Base-by-base conservation (phyloP, 768 basidiomycete genomes). In the Saitozyma sp. region DNA sequence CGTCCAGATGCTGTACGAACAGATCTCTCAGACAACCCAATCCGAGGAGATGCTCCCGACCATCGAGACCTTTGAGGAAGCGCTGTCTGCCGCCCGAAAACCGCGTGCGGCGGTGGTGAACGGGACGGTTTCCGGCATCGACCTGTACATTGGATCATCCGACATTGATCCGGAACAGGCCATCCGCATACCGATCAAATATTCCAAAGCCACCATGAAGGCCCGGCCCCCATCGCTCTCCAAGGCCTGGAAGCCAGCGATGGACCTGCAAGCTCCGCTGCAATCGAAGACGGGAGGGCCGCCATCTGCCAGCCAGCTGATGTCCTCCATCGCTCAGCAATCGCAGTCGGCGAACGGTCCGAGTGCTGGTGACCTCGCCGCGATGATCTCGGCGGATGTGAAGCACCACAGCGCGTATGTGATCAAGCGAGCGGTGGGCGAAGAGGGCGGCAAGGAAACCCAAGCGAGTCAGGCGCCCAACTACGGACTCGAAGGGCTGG, bases 101-200 rank as follows among this genome's bases (percentile, higher is more conserved):
- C 82, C 80, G 1, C 58, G 60, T 29, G 59, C 74, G 62, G 89
- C 87, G 64, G 75, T 83, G 54, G 84, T 85, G 50, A 89, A 88
- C 69, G 93, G 92, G 0, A 79, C 84, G 0, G 82, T 89, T 0
- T 79, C 83, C 73, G 82, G 81, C n/a, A 88, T 85, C 43, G 83
- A 85, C 4, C 82, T 99, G 6, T 86, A 88, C 40, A 81, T 99
- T 19, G 95, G 95, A 0, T 90, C 93, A 66, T 80, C 84, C 9
- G 86, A 88, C 6, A 82, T 83, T 0, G 82, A 85, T 37, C 79
- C 85, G 6, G 86, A 86, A n/a, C 87, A 91, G 70, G 87, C 90
- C 1, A 80, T 96, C 43, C 86, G 87, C 70, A 84, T 97, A 59
- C 78, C 81, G 9, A 83, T 97, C 65, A 88, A 88, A 71, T 83